Base-by-base conservation (phyloP, 179 eudicot species). In the Beta macrorhiza region DNA sequence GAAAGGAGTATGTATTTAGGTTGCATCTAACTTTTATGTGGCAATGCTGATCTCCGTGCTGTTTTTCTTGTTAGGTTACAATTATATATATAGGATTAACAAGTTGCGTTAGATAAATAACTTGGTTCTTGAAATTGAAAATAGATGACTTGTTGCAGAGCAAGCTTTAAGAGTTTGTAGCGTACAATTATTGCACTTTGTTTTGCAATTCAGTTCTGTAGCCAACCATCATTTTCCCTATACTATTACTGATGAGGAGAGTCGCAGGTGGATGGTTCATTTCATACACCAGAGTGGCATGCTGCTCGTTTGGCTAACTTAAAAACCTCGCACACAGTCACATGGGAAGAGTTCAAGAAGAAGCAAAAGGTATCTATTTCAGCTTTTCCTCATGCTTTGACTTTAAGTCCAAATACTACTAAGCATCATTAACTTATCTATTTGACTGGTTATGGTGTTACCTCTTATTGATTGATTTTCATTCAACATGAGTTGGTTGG, bases 261-360 rank as follows among this genome's bases (percentile, higher is more conserved):
- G 85, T 90, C 94, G 82, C 99, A 96, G 99, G 97, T 94, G 95
- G 99, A 96, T 94, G 96, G 99, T 92, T 96, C 99, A 83, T 96
- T 96, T 94, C 99, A 96, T 96, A 91, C 99, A 91, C 99, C 99
- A 96, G 98, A 94, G 86, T 96, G 99, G 99, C 99, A 96, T 96
- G 98, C 97, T 85, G 99, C 99, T 88, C 99, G 97, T 82, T 91
- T 96, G 96, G 97, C 97, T 78, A 96, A 92, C 88, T 92, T 96
- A 62, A 92, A 90, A 78, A 96, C 97, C 52, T 92, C 99, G 32
- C 99, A 94, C 86, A 96, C 99, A 71, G 88, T 96, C 80, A 96
- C 98, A 17, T 96, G 99, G 99, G 99, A 96, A 88, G 99, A 96
- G 86, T 96, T 76, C 83, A 96, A 94, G 77, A 90, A 75, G 92